Percentiles rank a stretch among this genome's conserved stretches.
Evolutionary conservation across 805 yeast genomes (phyloP).

Genomic region (Sugiyamaella floridensis): DNA sequence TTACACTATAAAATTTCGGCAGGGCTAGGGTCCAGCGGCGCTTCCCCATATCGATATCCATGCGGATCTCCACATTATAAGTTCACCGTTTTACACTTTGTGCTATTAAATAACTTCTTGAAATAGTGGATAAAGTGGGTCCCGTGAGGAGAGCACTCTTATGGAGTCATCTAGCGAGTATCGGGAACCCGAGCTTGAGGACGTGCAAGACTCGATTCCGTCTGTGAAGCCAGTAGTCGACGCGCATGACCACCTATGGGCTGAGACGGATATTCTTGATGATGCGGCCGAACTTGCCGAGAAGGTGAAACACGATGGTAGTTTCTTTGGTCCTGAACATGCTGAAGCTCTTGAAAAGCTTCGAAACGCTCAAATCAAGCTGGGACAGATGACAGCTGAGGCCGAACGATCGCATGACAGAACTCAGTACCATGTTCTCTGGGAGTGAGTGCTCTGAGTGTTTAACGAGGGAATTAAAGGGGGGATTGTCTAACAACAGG

Average conservation of each 20-base stretch:
- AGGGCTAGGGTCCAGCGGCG: too few relatives aligned
- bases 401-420: conserved; percentile 24
- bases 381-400: conserved; percentile 37
- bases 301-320: conserved; percentile 27
- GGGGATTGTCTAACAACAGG: conserved; percentile 6
- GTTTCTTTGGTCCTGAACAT: conserved; percentile 40
- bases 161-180: background rate
- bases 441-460: conserved; percentile 28
- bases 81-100: background rate
- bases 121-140: background rate
- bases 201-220: conserved; percentile 33
- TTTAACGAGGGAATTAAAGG: conserved; percentile 15
- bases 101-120: background rate
- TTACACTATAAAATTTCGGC: too few relatives aligned
- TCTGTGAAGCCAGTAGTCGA: conserved; percentile 54
- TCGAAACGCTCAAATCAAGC: conserved; percentile 48
- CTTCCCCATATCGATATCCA: too few relatives aligned
- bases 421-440: conserved; percentile 26
- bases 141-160: background rate
- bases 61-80: too few relatives aligned
- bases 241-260: conserved; percentile 73
- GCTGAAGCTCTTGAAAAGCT: conserved; percentile 45
- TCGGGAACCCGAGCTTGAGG: background rate
- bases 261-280: conserved; percentile 77
- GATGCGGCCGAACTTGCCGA: conserved; percentile 61